Percentiles rank a stretch among this genome's conserved stretches.
Evolutionary conservation across 257 asterid species (phyloP).

Genomic region (Solanum gracilifrons): DNA sequence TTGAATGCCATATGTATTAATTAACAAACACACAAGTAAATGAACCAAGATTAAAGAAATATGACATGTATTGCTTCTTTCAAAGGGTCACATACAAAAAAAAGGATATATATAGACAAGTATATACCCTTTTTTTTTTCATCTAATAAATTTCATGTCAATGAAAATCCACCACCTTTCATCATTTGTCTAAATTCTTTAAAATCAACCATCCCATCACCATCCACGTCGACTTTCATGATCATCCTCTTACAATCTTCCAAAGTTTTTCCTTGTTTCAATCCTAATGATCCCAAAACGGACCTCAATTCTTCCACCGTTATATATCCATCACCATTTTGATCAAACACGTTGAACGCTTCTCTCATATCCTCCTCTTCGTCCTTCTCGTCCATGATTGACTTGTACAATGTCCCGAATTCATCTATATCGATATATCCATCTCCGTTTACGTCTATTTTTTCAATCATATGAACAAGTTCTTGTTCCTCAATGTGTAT

Average conservation of each 20-base stretch:
- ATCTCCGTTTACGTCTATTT: conserved; percentile 29
- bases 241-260: conserved; percentile 35
- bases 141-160: not conserved
- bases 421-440: conserved; percentile 29
- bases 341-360: conserved; percentile 38
- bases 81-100: not conserved
- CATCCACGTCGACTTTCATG: conserved; percentile 31
- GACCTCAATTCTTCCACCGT: conserved; percentile 35
- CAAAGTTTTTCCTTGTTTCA: conserved; percentile 23
- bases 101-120: not conserved
- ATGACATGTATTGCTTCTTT: not conserved
- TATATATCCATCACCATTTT: conserved; percentile 31
- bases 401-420: conserved; percentile 25
- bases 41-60: not conserved
- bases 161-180: conserved; percentile 33
- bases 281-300: conserved; percentile 24
- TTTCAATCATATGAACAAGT: conserved; percentile 24
- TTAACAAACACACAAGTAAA: not conserved
- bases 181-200: conserved; percentile 38
- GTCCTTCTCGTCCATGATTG: conserved; percentile 19
- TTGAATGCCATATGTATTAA: not conserved
- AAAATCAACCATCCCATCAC: conserved; percentile 32
- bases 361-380: conserved; percentile 36
- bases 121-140: not conserved
- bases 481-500: conserved; percentile 29